Base-by-base conservation (phyloP, 257 asterid species). In the Ilex aquifolium region DNA sequence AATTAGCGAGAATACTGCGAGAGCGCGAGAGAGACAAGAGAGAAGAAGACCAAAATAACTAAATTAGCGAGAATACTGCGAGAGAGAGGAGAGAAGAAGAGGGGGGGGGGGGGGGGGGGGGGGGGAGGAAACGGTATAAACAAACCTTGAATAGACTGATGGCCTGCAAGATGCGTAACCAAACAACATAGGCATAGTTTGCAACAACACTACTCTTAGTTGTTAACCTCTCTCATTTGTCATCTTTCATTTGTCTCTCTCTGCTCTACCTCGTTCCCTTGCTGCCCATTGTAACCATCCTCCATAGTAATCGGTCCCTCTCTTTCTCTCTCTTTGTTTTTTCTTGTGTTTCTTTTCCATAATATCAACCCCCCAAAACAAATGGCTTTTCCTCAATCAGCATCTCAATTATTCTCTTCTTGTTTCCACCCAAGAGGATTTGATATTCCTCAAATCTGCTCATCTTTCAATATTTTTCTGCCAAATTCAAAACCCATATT, bases 191-290 rank as follows among this genome's bases (percentile, higher is more conserved):
- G 5, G 42, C 42, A 36, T 36, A 36, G 42, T 36, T 4, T 36
- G 42, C 5, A 36, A 36, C 8, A 36, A 36, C 8, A 36, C 8
- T 36, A 36, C 42, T 36, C 54, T 7, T n/a, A 49, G 10, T 49
- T 12, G 4, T 49, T 49, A 15, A 12, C 54, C 54, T 6, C 54
- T 60, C 39, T 61, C 6, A 46, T 53, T 55, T 61, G 80, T 75
- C 67, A 72, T 61, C 61, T 59, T 71, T 69, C 80, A 61, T 76
- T 58, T 86, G 95, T 83, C 83, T 59, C 36, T 21, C 57, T 60
- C 52, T 49, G 1, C 57, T 32, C 57, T 56, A 46, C 13, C 53
- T 31, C 64, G 6, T 16, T 66, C 17, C 59, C 64, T 75, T 70
- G 65, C 57, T 79, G 74, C 80, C 66, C 63, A 63, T 60, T 75